Conservation (phyloP, 2,329 filamentous ascomycete genomes). For the Grosmannia huntii region DNA sequence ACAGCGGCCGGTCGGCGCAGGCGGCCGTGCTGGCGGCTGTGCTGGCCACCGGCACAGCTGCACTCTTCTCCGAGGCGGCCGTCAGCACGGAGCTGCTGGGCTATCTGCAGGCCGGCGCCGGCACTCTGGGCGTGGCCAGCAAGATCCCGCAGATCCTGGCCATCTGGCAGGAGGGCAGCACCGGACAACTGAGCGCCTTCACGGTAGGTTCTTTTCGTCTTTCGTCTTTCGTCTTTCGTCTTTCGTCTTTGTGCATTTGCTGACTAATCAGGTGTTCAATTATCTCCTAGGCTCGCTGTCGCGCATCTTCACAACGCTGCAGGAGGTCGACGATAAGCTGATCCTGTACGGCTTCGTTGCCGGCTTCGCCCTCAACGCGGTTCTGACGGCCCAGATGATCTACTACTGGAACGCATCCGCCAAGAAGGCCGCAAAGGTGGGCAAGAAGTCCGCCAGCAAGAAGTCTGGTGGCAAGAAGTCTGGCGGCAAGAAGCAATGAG, state of each 20-base stretch:
- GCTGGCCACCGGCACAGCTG: conserved; percentile 54
- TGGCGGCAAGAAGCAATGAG: background rate
- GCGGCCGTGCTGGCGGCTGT: conserved; percentile 70
- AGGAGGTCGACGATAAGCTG: conserved; percentile 92
- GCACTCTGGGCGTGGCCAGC: conserved; percentile 69
- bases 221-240: background rate
- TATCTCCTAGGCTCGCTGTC: conserved; percentile 87
- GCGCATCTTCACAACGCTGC: conserved; percentile 92
- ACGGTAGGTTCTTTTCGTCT: conserved; percentile 41
- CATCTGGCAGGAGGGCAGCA: conserved; percentile 74
- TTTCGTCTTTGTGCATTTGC: background rate
- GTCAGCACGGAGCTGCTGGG: conserved; percentile 57
- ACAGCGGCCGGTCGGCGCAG: conserved; percentile 52
- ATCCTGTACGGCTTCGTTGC: conserved; percentile 92
- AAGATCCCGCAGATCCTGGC: conserved; percentile 90
- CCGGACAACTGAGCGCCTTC: conserved; percentile 92
- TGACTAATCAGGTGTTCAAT: conserved; percentile 72
- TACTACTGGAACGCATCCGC: conserved; percentile 73
- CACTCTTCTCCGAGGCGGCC: conserved; percentile 56
- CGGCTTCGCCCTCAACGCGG: conserved; percentile 76
- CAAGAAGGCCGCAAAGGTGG: conserved; percentile 22
- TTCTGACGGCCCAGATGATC: conserved; percentile 81
- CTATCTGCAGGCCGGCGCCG: conserved; percentile 74
- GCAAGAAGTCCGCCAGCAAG: background rate
- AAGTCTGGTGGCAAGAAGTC: background rate